Conservation (phyloP, 345 rosid genomes). For the Rhodamnia argentea region DNA sequence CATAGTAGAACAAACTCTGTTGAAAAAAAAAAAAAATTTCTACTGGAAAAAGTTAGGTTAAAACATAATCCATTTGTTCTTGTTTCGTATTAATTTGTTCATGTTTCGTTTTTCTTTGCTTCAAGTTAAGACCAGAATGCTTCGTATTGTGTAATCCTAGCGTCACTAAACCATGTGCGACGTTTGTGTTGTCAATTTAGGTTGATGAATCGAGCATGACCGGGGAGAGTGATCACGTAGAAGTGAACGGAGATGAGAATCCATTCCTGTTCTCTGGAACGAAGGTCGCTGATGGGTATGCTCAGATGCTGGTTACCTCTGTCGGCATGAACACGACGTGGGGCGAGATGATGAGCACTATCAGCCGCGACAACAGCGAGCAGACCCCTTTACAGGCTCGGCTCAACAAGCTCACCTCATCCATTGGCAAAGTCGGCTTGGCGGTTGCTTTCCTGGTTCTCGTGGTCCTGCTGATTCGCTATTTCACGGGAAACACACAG, state of each 20-base stretch:
- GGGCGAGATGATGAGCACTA: conserved; percentile 71
- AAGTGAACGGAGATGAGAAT: conserved; percentile 18
- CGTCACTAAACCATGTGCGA: background rate
- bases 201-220: conserved; percentile 63
- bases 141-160: accelerated
- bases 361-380: conserved; percentile 25
- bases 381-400: conserved; percentile 60
- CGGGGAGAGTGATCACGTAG: conserved; percentile 47
- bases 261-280: conserved; percentile 56
- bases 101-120: background rate
- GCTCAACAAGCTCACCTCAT: conserved; percentile 55
- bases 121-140: background rate
- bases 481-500: conserved; percentile 56
- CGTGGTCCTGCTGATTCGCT: conserved; percentile 45
- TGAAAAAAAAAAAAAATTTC: background rate
- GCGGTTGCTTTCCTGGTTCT: conserved; percentile 66
- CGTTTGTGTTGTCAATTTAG: background rate
- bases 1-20: background rate
- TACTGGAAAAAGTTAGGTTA: no score
- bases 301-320: conserved; percentile 50
- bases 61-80: background rate
- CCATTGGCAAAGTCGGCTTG: conserved; percentile 51
- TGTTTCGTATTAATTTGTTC: background rate
- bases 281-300: conserved; percentile 47
- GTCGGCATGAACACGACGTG: conserved; percentile 66